Base-by-base conservation (phyloP, 352 stramenopile genomes). In the Pythium rishiriense region DNA sequence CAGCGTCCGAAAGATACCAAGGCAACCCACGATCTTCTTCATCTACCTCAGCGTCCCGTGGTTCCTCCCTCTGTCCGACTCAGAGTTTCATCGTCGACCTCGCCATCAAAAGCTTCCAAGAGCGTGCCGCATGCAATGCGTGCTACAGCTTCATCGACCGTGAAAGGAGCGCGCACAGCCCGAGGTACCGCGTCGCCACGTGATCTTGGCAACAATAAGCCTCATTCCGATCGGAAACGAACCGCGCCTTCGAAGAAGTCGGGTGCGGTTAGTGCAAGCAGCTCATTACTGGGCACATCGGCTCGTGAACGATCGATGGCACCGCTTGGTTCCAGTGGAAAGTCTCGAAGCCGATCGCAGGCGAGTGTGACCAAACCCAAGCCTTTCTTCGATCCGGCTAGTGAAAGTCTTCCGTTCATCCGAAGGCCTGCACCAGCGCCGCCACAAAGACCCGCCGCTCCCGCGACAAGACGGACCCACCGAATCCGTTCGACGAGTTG, bases 21-120 rank as follows among this genome's bases (percentile, higher is more conserved):
- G 45, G 10, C 45, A 15, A 5, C 46, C 1, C 31, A 19, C 4
- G 22, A 49, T 14, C 15, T 19, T 28, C 21, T 50, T 26, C 45
- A 62, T 10, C 42, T 63, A 14, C 62, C 62, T n/a, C 49, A 62
- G 28, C 62, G 53, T 17, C 62, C 62, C 0, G 26, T 54, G 4
- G 24, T 68, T 9, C 62, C 62, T 21, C 49, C 63, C 1, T 60
- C 48, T 4, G 41, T 72, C 19, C 45, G 65, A 58, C 19, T 46
- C 9, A 51, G 54, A 33, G 29, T 3, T 4, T 15, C 41, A 4
- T 49, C 31, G 0, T 54, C 59, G 25, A 26, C 48, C 1, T 11
- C 39, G 4, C 29, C 60, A 14, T 17, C 21, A 8, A 50, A 39
- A 14, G 14, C 1, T 24, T 21, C 46, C 24, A 58, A 33, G 17